Base-by-base conservation (phyloP, 2,329 filamentous ascomycete species). In the Knufia petricola region DNA sequence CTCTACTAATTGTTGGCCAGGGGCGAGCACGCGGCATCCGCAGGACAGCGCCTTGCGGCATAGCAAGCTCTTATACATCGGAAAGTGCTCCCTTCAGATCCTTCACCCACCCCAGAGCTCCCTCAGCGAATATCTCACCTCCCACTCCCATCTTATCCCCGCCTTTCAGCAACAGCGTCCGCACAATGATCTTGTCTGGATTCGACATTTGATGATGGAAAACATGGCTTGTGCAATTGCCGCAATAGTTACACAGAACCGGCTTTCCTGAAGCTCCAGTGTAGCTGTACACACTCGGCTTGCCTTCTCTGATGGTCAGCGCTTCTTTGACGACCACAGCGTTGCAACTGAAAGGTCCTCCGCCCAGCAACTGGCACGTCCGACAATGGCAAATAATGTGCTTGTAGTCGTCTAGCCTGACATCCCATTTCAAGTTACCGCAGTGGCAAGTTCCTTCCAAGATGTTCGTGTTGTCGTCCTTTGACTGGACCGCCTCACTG, bases 201-300 rank as follows among this genome's bases (percentile, higher is more conserved):
- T 67, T 66, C 8, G 61, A 62, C 38, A 64, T 63, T 50, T 66
- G 66, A 34, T 65, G 61, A 48, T 68, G 65, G 41, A 66, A 68
- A n/a, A 68, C 61, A 50, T 68, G 65, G 37, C 58, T 62, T 3
- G 66, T 68, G 52, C 65, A 68, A 3, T 55, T 64, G 15, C 56
- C 52, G 50, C 65, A 68, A 49, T 64, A 66, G 51, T 59, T 66
- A 52, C 66, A 68, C 12, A 30, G 28, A 1, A 48, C 45, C n/a
- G 43, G 60, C 32, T 38, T 44, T 9, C 21, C 40, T 3, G 40
- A 26, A 12, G 40, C 40, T 4, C 24, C 40, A 43, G 21, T 43
- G n/a, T 43, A 43, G 19, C 19, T 24, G 24, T 43, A 43, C 24
- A 43, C 24, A 30, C 24, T 26, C 40, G 30, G 30, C 24, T 31